A percentile compares a stretch with the other conserved stretches of the same genome.
Evolutionary conservation across 495 filamentous ascomycete species (phyloP).

Genomic region (Lepraria neglecta): DNA sequence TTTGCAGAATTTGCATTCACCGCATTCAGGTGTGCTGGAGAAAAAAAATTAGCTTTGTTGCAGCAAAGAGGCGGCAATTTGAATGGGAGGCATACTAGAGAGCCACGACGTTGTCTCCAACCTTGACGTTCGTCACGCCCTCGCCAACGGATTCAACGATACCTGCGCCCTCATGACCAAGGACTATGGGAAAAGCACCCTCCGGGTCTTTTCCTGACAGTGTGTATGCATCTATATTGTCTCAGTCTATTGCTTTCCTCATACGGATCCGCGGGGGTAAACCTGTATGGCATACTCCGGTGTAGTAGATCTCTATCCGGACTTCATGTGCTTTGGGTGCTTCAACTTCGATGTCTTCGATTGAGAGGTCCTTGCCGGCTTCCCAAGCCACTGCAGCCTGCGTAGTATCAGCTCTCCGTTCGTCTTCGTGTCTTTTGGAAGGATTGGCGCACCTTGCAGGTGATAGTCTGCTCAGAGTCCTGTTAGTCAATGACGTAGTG

Average conservation of each 20-base stretch:
- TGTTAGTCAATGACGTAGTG: conserved; percentile 22
- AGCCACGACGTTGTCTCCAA: conserved; percentile 87
- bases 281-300: conserved; percentile 98
- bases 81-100: conserved; percentile 63
- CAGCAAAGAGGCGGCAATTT: background rate
- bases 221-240: conserved; percentile 80
- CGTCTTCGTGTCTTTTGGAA: conserved; percentile 11
- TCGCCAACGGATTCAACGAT: conserved; percentile 96
- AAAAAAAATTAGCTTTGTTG: conserved; percentile 16
- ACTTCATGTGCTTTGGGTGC: conserved; percentile 94
- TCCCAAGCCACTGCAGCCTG: conserved; percentile 96
- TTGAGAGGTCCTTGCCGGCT: conserved; percentile 75
- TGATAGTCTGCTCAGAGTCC: conserved; percentile 54
- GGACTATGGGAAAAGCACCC: conserved; percentile 92
- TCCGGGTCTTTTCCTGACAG: conserved; percentile 97
- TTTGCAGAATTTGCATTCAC: conserved; percentile 98
- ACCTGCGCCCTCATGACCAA: conserved; percentile 95
- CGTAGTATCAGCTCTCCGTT: conserved; percentile 2
- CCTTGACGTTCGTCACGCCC: conserved; percentile 88
- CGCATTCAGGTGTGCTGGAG: conserved; percentile 85
- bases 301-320: conserved; percentile 92
- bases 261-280: conserved; percentile 23
- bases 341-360: conserved; percentile 88
- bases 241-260: conserved; percentile 13
- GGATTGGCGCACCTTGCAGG: conserved; percentile 54